Evolutionary conservation across 768 basidiomycete genomes (phyloP), one percentile per base, ranked within the genome.

Genomic region (Phylloporus arenicola): DNA sequence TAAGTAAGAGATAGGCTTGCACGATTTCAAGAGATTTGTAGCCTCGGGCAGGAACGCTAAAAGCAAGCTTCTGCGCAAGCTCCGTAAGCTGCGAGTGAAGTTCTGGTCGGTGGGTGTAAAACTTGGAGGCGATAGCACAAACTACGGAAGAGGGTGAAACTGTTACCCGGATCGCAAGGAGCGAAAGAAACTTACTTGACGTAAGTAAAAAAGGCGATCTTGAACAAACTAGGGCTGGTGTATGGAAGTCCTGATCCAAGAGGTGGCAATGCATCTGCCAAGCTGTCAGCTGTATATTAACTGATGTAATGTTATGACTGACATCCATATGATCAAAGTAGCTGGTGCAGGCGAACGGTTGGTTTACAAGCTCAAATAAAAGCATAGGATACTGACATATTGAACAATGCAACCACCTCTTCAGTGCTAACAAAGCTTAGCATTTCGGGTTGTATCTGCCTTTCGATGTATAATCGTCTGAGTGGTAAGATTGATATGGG

Each of bases 11-110:
- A 67, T 96, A 99, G 0, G 92, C 95, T 64, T 99, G 94, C 4
- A 94, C 90, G 53, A 95, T 92, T 70, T 93, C 92, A 39, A 92
- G 81, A n/a, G 85, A 88, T 68, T 95, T 95, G 74, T 90, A 92
- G 0, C 91, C 91, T 54, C 78, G 76, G 14, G 87, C 88, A 17
- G 90, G 88, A 13, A 92, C 88, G 53, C 75, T 81, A 68, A 94
- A 97, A 0, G 94, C 88, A 17, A 97, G 80, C 58, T 88, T 86
- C 62, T 89, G 88, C 3, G 88, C 86, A 30, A 93, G 77, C 49
- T 91, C 90, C 1, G 86, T 78, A 41, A 97, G 75, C 47, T 80
- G 81, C 2, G 80, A 71, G 57, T 95, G 88, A 13, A 97, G 77
- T 25, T 94, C 93, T 13, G 88, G 83, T 29, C 88, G 85, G 31